These are phyloP conservation scores for Diplodia sapinea DNA, from an alignment of 2,329 filamentous ascomycete species.

Conservation along the genomic window DNA sequence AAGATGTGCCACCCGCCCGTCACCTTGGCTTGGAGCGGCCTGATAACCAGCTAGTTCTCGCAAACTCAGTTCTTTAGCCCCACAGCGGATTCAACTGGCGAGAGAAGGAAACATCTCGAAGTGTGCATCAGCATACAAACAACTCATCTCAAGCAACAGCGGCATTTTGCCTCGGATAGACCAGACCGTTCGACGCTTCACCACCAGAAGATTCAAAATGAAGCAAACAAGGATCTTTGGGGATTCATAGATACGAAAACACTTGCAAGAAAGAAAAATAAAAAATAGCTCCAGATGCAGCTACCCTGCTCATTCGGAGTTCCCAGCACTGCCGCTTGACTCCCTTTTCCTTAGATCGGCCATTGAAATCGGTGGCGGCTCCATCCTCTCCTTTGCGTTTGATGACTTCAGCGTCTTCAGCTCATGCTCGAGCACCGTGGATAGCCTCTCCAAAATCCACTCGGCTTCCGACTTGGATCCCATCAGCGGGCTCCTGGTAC, in stretches of 20 bases:
- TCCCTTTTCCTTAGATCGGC: conserved; percentile 34
- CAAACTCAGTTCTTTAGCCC: not conserved
- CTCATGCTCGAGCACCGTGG: conserved; percentile 58
- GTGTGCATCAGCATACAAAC: not conserved
- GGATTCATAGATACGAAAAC: not conserved
- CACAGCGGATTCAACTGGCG: too few relatives aligned
- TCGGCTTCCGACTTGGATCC: conserved; percentile 70
- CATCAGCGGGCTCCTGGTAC: conserved; percentile 71
- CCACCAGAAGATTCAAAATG: not conserved
- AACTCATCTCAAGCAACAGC: not conserved
- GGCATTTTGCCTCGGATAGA: not conserved
- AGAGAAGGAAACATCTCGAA: not conserved
- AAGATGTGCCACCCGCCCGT: not conserved
- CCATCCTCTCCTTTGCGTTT: conserved; percentile 33
- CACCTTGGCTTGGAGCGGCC: not conserved
- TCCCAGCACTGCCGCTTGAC: not conserved
- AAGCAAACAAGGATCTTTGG: too few relatives aligned
- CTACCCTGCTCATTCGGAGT: not conserved
- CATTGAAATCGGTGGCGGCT: conserved; percentile 46
- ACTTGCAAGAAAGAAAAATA: not conserved
- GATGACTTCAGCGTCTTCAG: conserved; percentile 42
- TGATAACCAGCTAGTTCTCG: not conserved
- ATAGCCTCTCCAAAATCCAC: conserved; percentile 73
- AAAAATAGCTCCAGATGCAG: not conserved
- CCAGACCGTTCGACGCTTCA: not conserved